phyloP scores from a whole-genome alignment of 176 grass and related monocot genomes.

The Avena insularis region DNA sequence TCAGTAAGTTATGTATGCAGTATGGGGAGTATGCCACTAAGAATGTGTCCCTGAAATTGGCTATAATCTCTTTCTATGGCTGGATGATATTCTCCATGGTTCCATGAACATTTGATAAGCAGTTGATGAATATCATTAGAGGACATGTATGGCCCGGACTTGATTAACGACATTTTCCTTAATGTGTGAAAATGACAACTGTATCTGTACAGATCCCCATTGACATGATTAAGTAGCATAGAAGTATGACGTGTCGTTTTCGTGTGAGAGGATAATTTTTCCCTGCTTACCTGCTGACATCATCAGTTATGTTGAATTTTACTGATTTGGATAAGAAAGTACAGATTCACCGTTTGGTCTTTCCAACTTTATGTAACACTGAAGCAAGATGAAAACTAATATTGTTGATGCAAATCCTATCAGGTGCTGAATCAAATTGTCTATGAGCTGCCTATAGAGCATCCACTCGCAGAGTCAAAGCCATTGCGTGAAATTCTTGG shows the following conservation, averaged over 20 bases:
- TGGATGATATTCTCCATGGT: constrained; percentile 14
- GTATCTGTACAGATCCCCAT: constrained; percentile 25
- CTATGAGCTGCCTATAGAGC: constrained; percentile 77
- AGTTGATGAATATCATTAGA: constrained; percentile 5
- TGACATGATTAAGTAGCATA: background rate
- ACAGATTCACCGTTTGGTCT: background rate
- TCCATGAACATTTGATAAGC: constrained; percentile 11
- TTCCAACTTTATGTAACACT: background rate
- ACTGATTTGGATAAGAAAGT: background rate
- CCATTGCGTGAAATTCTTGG: constrained; percentile 91
- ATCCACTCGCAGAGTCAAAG: constrained; percentile 76
- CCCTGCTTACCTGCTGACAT: background rate
- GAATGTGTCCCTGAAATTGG: background rate
- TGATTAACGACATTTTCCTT: constrained; percentile 16
- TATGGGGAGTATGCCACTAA: background rate
- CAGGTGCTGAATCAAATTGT: constrained; percentile 98
- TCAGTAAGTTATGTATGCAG: background rate
- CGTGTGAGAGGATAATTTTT: background rate
- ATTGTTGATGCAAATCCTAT: constrained; percentile 37
- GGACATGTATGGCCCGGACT: background rate
- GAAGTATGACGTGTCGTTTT: constrained; percentile 12
- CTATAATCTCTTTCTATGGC: background rate
- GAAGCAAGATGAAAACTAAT: constrained; percentile 1
- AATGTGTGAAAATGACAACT: background rate
- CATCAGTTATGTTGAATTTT: constrained; percentile 14